Evolutionary conservation across 192 early-diverging fungal genomes (phyloP).

Genomic region (Podila minutissima): DNA sequence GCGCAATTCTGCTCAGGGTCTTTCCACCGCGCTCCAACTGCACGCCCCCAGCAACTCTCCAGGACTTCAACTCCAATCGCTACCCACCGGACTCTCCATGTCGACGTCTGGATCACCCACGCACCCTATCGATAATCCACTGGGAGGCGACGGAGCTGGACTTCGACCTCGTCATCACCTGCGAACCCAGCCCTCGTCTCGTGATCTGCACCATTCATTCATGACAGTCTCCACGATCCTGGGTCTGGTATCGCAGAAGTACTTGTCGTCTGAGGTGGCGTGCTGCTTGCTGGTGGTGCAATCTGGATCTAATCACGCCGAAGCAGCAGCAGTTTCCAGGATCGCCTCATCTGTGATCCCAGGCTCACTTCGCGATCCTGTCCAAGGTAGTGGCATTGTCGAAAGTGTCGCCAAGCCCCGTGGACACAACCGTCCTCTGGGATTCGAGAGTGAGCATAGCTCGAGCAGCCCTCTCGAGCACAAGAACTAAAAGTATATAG

Average conservation of each 20-base stretch:
- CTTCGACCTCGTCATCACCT: constrained; percentile 9
- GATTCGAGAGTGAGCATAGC: constrained; percentile 11
- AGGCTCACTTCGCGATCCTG: background rate
- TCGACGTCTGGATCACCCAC: constrained; percentile 7
- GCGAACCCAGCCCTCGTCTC: constrained; percentile 31
- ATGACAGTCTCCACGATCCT: constrained; percentile 30
- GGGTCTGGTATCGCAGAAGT: constrained; percentile 23
- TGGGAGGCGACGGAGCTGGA: constrained; percentile 2
- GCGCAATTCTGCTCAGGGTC: background rate
- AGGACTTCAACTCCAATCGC: constrained; percentile 13
- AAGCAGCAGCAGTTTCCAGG: constrained; percentile 3
- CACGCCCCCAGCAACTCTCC: background rate
- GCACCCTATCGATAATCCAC: constrained; percentile 21
- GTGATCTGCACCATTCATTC: constrained; percentile 32
- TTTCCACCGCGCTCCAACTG: background rate
- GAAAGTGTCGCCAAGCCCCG: background rate
- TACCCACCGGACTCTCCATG: constrained; percentile 18
- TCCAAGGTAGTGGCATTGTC: background rate
- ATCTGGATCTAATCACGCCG: constrained; percentile 7
- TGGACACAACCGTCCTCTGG: constrained; percentile 1
- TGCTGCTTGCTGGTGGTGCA: constrained; percentile 34
- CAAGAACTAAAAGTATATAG: background rate
- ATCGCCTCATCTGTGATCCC: background rate
- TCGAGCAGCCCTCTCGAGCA: background rate
- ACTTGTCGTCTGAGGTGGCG: constrained; percentile 16